A percentile compares a stretch with the other conserved stretches of the same genome.
Evolutionary conservation across 768 basidiomycete genomes (phyloP).

Genomic region (Tulasnella sp.): DNA sequence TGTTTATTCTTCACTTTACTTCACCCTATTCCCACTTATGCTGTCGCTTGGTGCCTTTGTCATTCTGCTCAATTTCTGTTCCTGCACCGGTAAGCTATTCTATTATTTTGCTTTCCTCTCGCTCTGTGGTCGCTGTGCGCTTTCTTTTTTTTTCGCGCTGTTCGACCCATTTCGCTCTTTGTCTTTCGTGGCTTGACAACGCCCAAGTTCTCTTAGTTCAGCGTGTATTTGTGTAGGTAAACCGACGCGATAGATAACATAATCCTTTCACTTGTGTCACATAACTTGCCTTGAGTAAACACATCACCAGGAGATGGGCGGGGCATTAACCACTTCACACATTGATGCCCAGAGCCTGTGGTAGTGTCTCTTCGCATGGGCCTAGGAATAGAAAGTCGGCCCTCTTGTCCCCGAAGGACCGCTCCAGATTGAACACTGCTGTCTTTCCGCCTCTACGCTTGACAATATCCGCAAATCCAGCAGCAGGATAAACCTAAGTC

Average conservation of each 20-base stretch:
- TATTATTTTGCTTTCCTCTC: background rate
- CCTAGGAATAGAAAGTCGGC: constrained; percentile 40
- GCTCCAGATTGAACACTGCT: constrained; percentile 41
- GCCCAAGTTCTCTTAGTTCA: constrained; percentile 2
- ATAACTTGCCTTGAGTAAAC: background rate
- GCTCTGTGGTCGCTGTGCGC: background rate
- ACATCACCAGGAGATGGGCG: background rate
- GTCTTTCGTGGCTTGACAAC: background rate
- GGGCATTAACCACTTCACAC: background rate
- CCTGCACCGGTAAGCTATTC: background rate
- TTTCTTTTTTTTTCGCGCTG: background rate
- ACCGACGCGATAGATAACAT: background rate
- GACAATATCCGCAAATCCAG: constrained; percentile 38
- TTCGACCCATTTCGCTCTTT: background rate
- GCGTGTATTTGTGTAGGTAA: constrained; percentile 2
- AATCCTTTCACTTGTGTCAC: background rate
- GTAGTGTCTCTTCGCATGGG: constrained; percentile 39
- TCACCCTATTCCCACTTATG: background rate
- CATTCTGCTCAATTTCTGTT: background rate
- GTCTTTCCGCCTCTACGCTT: constrained; percentile 37
- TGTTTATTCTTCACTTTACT: constrained; percentile 17
- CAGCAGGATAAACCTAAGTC: constrained; percentile 40
- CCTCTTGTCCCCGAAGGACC: constrained; percentile 31
- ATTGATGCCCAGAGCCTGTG: constrained; percentile 28
- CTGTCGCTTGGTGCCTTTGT: background rate